Evolutionary conservation across 345 rosid genomes (phyloP), one percentile per base, ranked within the genome.

Genomic region (Hibiscus syriacus): DNA sequence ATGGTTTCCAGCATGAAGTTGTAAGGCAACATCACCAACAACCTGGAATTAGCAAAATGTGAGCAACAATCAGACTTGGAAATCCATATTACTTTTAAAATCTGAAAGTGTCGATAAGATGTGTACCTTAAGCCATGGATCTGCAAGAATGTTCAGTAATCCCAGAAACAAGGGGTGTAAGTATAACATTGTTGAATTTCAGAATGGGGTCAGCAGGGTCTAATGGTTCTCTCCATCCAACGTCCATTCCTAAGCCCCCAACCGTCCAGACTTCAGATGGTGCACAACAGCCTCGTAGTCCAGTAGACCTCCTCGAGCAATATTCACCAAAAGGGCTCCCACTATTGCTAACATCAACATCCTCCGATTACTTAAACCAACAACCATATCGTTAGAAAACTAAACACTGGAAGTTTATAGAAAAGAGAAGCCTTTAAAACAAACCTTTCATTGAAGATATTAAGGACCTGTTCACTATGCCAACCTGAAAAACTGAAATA

Each of bases 211-310:
- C 92, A 1, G 81, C 56, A 3, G 96, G 98, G 72, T 90, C 84
- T 72, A 88, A 83, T 26, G 98, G 97, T 63, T 93, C 98, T 23
- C 77, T 80, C 97, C 96, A 90, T n/a, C 96, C 89, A 70, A 93
- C 97, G 45, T 93, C 96, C 0, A 39, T 84, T 55, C 92, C 98
- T 3, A 93, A 78, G 64, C 97, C 71, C 96, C 97, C 72, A 93
- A 79, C 75, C 90, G 94, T 48, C 98, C 91, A 0, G 80, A 83
- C 67, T 82, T 75, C 50, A 93, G 86, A 76, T 82, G 61, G 20
- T 72, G 81, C 73, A 70, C 19, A 64, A 87, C 84, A n/a, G 94
- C 86, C 54, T 86, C 88, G 10, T 88, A 87, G 81, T 87, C 90
- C 17, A 93, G 36, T 65, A 90, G 79, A 72, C 87, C 85, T 13